Base-by-base conservation (phyloP, 352 stramenopile genomes). In the Phytopythium chamaehyphon region DNA sequence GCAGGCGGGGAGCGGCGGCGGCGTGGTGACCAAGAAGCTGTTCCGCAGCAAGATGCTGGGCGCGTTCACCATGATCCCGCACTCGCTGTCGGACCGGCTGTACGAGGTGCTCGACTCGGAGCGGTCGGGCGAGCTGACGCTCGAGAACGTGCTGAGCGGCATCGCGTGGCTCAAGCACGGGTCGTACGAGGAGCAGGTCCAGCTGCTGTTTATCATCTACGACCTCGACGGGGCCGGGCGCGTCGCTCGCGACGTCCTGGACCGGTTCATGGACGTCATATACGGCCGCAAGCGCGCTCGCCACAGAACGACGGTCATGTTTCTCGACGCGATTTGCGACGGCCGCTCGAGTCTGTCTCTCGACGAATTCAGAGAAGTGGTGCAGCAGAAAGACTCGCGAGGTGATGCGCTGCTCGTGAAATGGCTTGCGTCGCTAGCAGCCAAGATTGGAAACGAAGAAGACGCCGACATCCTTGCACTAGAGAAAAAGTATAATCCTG, bases 261-360 rank as follows among this genome's bases (percentile, higher is more conserved):
- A 88, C 26, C 71, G 76, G 11, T 95, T 95, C 59, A 88, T 92
- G 75, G 80, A 91, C 54, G 82, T 95, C 40, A 76, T 95, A 15
- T 95, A 93, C 47, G 84, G 84, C 21, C 72, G 77, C 14, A 71
- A 64, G 33, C 57, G 69, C 2, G 74, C 82, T 0, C 66, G 80
- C 5, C 56, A 57, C 44, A 21, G n/a, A 8, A 52, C 63, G 0
- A 88, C 78, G 1, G 66, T 88, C 1, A 51, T 43, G 21, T 83
- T 90, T 35, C 49, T 95, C 28, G 64, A 89, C 52, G 57, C 49
- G 22, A 57, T 93, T 6, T 93, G 93, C 38, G 66, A 70, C 11
- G 60, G 57, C 4, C 54, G 68, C 6, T 18, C 65, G 0, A 69
- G 55, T 0, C 55, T 93, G 19, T 66, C 75, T n/a, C 51, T 90